These are phyloP conservation scores for Kewa caespitosa DNA, from an alignment of 179 eudicot genomes.

Conservation along the genomic window DNA sequence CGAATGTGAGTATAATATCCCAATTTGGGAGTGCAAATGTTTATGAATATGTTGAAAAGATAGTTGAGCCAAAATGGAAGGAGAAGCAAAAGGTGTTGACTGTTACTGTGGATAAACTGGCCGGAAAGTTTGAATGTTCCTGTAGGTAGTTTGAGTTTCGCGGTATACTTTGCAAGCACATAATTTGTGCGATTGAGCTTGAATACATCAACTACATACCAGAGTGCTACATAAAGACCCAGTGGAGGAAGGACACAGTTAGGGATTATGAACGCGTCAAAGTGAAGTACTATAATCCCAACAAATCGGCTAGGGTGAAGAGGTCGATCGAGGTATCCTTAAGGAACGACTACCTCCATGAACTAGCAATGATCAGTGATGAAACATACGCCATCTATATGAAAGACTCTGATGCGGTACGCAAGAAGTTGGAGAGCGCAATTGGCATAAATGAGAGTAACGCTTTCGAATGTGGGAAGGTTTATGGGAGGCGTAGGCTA, in stretches of 20 bases:
- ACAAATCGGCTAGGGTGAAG: not conserved
- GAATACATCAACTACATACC: not conserved
- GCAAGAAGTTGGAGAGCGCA: no score
- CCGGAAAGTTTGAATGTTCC: not conserved
- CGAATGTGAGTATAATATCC: not conserved
- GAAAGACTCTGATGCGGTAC: not conserved
- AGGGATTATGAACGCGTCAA: not conserved
- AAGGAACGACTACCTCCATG: not conserved
- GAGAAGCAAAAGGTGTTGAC: not conserved
- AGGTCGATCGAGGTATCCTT: not conserved
- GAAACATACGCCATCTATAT: no score
- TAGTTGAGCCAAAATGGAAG: not conserved
- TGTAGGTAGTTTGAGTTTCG: not conserved
- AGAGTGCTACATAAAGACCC: not conserved
- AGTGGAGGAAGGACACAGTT: not conserved
- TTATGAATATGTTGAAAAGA: not conserved
- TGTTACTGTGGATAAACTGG: not conserved
- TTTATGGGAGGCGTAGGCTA: no score
- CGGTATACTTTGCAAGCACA: not conserved
- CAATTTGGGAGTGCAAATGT: not conserved
- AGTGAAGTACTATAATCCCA: not conserved
- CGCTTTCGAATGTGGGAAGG: no score
- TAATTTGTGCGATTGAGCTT: not conserved
- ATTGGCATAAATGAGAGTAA: no score
- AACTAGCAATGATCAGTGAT: not conserved